Percentiles rank a stretch among this genome's conserved stretches.
Evolutionary conservation across 257 asterid genomes (phyloP).

Genomic region (Solanum bulbocastanum): DNA sequence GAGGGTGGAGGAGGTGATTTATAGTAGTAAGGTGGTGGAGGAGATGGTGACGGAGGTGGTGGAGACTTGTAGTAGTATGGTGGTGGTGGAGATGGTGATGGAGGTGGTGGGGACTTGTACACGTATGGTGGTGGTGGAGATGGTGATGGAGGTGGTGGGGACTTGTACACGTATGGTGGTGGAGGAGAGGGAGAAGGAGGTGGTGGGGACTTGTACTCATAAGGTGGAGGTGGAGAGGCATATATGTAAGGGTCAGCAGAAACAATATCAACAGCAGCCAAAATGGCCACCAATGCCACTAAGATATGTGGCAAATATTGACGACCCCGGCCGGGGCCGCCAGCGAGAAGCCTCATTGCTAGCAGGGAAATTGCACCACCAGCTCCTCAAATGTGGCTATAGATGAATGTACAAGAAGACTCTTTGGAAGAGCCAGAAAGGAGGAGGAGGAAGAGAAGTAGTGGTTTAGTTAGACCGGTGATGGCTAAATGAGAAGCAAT

Average conservation of each 20-base stretch:
- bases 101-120: conserved; percentile 13
- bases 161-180: conserved; percentile 11
- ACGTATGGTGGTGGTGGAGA: conserved; percentile 9
- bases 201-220: conserved; percentile 12
- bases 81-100: conserved; percentile 2
- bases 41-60: conserved; percentile 15
- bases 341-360: conserved; percentile 27
- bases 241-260: conserved; percentile 44
- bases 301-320: conserved; percentile 23
- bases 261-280: conserved; percentile 28
- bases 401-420: not conserved
- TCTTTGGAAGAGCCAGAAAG: not conserved
- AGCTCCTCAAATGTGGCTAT: conserved; percentile 1
- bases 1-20: too few species aligned
- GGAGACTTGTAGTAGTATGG: conserved; percentile 1
- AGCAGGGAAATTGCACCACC: conserved; percentile 12
- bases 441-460: not conserved
- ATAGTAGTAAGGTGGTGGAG: not conserved
- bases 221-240: conserved; percentile 24
- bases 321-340: conserved; percentile 31
- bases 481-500: conserved; percentile 6
- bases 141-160: conserved; percentile 2
- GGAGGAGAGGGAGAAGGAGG: conserved; percentile 19
- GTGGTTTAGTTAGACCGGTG: not conserved
- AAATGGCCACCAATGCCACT: conserved; percentile 44